Evolutionary conservation across 2,329 filamentous ascomycete species (phyloP).

Genomic region (Penicillium sp.): DNA sequence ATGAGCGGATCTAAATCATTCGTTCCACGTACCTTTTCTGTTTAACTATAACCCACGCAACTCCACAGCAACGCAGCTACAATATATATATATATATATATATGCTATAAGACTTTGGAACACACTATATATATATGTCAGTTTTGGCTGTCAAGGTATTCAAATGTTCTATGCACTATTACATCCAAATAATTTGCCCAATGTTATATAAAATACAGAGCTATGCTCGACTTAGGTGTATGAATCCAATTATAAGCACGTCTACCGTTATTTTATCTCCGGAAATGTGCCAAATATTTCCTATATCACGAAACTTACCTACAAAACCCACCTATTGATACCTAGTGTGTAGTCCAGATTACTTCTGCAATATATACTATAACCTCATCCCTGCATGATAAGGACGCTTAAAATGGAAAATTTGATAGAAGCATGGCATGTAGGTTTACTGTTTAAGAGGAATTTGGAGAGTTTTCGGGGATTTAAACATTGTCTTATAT

Average conservation of each 20-base stretch:
- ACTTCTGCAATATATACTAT: neutral
- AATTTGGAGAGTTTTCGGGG: neutral
- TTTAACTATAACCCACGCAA: neutral
- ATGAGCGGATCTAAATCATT: neutral
- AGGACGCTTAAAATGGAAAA: neutral
- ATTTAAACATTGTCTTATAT: neutral
- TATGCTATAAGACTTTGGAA: neutral
- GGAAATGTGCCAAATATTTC: no score
- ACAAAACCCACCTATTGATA: neutral
- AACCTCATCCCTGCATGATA: neutral
- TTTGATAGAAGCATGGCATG: neutral
- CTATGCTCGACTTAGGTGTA: no score
- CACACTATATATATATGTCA: neutral
- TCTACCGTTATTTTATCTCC: no score
- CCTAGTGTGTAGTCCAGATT: no score
- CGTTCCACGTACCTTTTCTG: neutral
- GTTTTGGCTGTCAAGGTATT: neutral
- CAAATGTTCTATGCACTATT: neutral
- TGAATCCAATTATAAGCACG: no score
- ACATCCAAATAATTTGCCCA: no score
- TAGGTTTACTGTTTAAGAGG: neutral
- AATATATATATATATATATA: neutral
- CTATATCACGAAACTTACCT: no score
- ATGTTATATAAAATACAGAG: no score
- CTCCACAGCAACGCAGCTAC: neutral